Base-by-base conservation (phyloP, 140 eudicot species). In the Ambrosia hybrid region DNA sequence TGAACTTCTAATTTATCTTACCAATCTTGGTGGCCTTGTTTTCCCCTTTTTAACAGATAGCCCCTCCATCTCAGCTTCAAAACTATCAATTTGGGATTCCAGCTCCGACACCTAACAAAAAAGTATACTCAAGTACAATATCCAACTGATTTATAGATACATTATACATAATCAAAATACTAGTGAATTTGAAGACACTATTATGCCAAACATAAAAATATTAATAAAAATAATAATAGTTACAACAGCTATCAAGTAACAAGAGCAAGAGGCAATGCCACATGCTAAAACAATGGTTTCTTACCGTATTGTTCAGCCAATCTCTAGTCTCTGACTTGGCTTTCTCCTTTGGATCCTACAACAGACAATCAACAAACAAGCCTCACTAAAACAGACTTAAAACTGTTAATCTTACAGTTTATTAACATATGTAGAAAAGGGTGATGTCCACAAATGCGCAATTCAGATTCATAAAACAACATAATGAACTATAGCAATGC, bases 21-120 rank as follows among this genome's bases (percentile, higher is more conserved):
- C 99, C 96, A 94, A 74, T 88, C 99, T 88, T n/a, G 99, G 99
- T 39, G 99, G 99, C 80, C 99, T 86, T 13, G 88, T 65, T 85
- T 94, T 94, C 79, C 99, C 97, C 85, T 90, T 94, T 79, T 94
- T 94, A 57, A 90, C 96, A 16, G 94, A 75, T 36, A 94, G 84
- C 33, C 99, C 99, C 81, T 90, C 99, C 74, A 90, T 83, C 80
- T 94, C 99, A 60, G 99, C 99, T 85, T 94, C 99, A 84, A 90
- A 94, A 83, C 88, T 83, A 73, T 94, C 99, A 21, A 94, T 85
- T 82, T 94, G 97, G 70, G 88, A 83, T 85, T 94, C 99, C 85
- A 94, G 75, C 85, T 90, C 99, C 2, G 92, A 79, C 26, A 94
- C 99, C 99, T 94, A 83, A 78, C 56, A 72, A 72, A 66, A 64